phyloP scores from a whole-genome alignment of 352 stramenopile species.

The Phytophthora hybrid region DNA sequence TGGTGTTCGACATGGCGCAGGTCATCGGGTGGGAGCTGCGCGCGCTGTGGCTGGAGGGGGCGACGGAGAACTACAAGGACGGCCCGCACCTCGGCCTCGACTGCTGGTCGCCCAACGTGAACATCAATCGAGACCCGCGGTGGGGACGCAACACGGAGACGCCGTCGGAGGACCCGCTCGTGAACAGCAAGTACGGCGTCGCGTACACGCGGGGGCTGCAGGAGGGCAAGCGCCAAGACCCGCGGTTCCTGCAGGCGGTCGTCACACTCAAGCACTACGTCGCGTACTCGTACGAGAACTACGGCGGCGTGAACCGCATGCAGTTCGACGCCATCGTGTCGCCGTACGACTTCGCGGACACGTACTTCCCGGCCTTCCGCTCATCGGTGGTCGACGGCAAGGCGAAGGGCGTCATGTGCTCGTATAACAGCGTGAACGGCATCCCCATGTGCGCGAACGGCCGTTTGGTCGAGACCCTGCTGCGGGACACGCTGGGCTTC shows the following conservation, averaged over 20 bases:
- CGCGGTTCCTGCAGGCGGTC: conserved; percentile 78
- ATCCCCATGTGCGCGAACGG: conserved; percentile 93
- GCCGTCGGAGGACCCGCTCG: conserved; percentile 92
- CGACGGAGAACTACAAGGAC: conserved; percentile 67
- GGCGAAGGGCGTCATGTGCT: conserved; percentile 95
- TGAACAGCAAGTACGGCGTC: conserved; percentile 92
- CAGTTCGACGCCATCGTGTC: conserved; percentile 92
- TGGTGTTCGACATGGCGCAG: conserved; percentile 84
- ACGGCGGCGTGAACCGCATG: conserved; percentile 76
- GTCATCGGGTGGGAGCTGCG: conserved; percentile 90
- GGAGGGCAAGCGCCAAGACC: conserved; percentile 58
- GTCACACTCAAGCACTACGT: conserved; percentile 96
- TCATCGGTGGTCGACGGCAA: conserved; percentile 82
- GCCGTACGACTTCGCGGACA: conserved; percentile 93
- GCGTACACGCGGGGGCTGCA: conserved; percentile 92
- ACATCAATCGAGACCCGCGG: conserved; percentile 94
- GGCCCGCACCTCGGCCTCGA: conserved; percentile 88
- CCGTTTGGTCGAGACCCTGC: conserved; percentile 68
- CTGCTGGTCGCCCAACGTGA: conserved; percentile 96
- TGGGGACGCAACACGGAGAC: conserved; percentile 96
- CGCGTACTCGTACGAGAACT: conserved; percentile 92
- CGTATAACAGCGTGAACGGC: conserved; percentile 96
- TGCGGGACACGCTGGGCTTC: conserved; percentile 87
- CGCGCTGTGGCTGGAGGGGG: conserved; percentile 81
- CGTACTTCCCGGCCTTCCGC: conserved; percentile 91